phyloP scores from a whole-genome alignment of 441 rosid genomes.

The Jatropha podagrica region DNA sequence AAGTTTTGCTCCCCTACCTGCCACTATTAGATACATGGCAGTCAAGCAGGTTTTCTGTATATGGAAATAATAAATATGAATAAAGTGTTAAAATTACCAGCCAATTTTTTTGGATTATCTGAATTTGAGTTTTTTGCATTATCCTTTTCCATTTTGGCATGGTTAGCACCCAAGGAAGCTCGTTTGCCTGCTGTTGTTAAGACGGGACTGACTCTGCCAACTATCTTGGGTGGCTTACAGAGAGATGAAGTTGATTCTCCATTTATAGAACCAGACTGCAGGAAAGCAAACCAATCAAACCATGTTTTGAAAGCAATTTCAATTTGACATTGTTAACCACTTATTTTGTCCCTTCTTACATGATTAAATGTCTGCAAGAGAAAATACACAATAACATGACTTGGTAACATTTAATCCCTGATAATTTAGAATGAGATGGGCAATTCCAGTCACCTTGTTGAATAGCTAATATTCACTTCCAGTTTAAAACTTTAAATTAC shows the following conservation, averaged over 20 bases:
- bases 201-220: conserved; percentile 34
- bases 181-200: conserved; percentile 50
- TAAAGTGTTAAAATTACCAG: conserved; percentile 35
- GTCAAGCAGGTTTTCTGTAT: conserved; percentile 10
- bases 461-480: background rate
- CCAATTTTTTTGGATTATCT: conserved; percentile 32
- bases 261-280: conserved; percentile 42
- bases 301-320: background rate
- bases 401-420: background rate
- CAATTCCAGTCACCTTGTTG: background rate
- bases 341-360: background rate
- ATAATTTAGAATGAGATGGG: background rate
- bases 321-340: background rate
- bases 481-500: background rate
- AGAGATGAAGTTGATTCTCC: conserved; percentile 40
- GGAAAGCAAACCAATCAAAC: conserved; percentile 20
- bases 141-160: conserved; percentile 54
- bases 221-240: conserved; percentile 54
- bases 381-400: background rate
- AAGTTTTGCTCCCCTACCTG: conserved; percentile 58
- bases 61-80: conserved; percentile 17
- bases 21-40: conserved; percentile 22
- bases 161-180: conserved; percentile 53
- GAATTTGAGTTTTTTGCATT: conserved; percentile 31
- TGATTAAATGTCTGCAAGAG: background rate